Evolutionary conservation across 1,139 yeast species (phyloP), one percentile per base, ranked within the genome.

Genomic region (Nadsonia starkeyi-henricii): DNA sequence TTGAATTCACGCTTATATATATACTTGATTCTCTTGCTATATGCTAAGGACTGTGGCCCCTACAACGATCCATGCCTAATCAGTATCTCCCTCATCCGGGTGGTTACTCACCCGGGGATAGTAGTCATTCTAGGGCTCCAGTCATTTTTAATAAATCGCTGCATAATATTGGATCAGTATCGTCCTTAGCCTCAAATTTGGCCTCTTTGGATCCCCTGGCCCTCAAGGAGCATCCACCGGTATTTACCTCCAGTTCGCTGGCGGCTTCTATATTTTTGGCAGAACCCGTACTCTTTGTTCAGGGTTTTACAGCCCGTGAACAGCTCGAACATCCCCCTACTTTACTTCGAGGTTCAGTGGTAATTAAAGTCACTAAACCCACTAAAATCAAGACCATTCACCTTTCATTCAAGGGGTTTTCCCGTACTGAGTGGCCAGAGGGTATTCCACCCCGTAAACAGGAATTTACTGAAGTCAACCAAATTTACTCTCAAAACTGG

Each of bases 381-480:
- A 72, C 82, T 41, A 86, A 81, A 63, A 70, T 91, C 55, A 86
- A 84, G 63, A 64, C 77, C 39, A 77, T 91, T 17, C 63, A 70
- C 2, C 67, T 91, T 48, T 67, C 73, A 2, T 81, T 91, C 60
- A 74, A 75, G 53, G 98, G 97, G 1, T 63, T 66, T 1, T 77
- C 85, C 43, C 71, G 85, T 54, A 91, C 98, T 0, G 96, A 91
- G 55, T 91, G 98, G 97, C 98, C 97, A 2, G 98, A 93, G 59
- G 98, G 96, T 1, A 88, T 89, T 28, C 98, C 98, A 0, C 96
- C 97, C 0, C 85, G 83, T 60, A 78, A 79, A 58, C 70, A 71
- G 23, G 81, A 78, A 21, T 79, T 77, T 53, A 62, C 65, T 30
- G 98, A 91, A 59, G 63, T 73, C 20, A 77, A 75, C 53, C 84